These are phyloP conservation scores for Geosmithia flava DNA, from an alignment of 2,329 filamentous ascomycete genomes.

Conservation along the genomic window DNA sequence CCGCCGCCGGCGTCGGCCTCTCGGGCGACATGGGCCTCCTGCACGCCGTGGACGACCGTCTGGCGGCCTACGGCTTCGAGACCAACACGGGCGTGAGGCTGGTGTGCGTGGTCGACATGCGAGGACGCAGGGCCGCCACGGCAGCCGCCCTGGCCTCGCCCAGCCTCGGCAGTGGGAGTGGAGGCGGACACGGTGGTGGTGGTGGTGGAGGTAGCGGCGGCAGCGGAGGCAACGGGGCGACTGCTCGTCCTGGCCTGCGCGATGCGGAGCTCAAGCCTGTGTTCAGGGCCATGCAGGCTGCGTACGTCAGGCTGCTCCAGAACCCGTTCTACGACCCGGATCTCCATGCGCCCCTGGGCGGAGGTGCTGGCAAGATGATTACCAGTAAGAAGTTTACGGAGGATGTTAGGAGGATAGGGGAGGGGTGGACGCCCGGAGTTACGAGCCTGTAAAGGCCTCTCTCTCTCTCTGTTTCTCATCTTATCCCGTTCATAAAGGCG, in stretches of 20 bases:
- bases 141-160: constrained; percentile 20
- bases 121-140: constrained; percentile 46
- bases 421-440: constrained; percentile 69
- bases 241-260: constrained; percentile 52
- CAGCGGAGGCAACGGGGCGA: constrained; percentile 5
- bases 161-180: constrained; percentile 6
- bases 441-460: constrained; percentile 35
- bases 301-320: constrained; percentile 77
- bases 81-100: constrained; percentile 93
- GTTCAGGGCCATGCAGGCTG: constrained; percentile 84
- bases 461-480: neutral
- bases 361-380: constrained; percentile 54
- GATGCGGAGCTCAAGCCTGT: constrained; percentile 85
- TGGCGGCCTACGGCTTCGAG: constrained; percentile 91
- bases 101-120: constrained; percentile 82
- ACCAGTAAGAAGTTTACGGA: constrained; percentile 68
- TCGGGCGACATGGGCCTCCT: constrained; percentile 85
- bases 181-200: constrained; percentile 16
- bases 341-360: constrained; percentile 53
- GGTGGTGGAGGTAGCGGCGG: constrained; percentile 11
- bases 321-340: constrained; percentile 94
- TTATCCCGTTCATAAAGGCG: neutral
- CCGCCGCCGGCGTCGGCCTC: constrained; percentile 30
- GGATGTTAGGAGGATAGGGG: constrained; percentile 78
- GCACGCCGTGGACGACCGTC: constrained; percentile 84